Conservation (phyloP, 257 asterid species). For the Gynochthodes officinalis region DNA sequence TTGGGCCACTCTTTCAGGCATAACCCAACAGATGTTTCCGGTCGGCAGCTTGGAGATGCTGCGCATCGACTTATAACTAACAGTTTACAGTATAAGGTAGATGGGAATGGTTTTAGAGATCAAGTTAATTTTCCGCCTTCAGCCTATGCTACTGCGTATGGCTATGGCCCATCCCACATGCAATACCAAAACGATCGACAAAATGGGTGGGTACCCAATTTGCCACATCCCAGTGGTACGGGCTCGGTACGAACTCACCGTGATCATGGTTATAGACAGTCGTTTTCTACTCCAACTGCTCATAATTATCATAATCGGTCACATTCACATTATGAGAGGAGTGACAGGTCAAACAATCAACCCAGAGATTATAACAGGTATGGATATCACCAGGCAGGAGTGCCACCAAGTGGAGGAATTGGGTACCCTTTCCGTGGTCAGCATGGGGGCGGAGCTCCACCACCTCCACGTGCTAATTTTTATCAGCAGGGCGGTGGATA, state of each 20-base stretch:
- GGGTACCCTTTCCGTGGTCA: conserved; percentile 39
- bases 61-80: conserved; percentile 83
- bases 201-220: conserved; percentile 32
- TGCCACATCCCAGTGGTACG: conserved; percentile 21
- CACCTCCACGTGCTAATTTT: conserved; percentile 31
- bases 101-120: conserved; percentile 33
- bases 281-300: conserved; percentile 38
- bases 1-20: conserved; percentile 36
- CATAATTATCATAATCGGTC: conserved; percentile 34
- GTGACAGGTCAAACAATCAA: conserved; percentile 26
- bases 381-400: conserved; percentile 45
- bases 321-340: conserved; percentile 34
- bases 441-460: conserved; percentile 29
- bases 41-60: conserved; percentile 84
- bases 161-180: conserved; percentile 29
- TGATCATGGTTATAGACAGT: conserved; percentile 43
- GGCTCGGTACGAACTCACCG: conserved; percentile 36
- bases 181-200: conserved; percentile 34
- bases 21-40: conserved; percentile 48
- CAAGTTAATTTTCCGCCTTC: conserved; percentile 38
- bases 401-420: conserved; percentile 20
- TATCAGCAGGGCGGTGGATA: conserved; percentile 49
- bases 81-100: conserved; percentile 53
- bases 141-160: conserved; percentile 33
- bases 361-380: conserved; percentile 37